Evolutionary conservation across 306 rosid genomes (phyloP), one percentile per base, ranked within the genome.

Genomic region (Medicago arabica): DNA sequence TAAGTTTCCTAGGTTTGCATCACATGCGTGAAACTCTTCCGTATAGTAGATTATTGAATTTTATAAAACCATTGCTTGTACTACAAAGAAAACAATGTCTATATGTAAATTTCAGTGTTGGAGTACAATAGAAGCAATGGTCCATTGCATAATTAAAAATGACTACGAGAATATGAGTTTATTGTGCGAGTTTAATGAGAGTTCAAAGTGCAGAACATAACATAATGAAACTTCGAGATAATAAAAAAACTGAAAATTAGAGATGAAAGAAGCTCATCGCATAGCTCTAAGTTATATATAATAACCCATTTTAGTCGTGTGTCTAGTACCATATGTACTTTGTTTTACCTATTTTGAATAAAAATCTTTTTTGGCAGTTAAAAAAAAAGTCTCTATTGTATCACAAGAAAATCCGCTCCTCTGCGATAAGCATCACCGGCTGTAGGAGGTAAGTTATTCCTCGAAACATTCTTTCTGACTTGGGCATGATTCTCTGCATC

Each of bases 401-500:
- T 82, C 80, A 87, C 72, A 46, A 90, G 40, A 78, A 83, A 90
- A 10, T 86, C 86, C 0, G 76, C 78, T 6, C 80, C 73, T 49
- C 18, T 4, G 14, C 19, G 59, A 49, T 89, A 74, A 12, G 75
- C 66, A 64, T 95, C 97, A 17, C 91, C 93, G 9, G 92, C 81
- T 10, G 98, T 94, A 72, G 97, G 97, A 40, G 96, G 87, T 68
- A 92, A 79, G 80, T 73, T 92, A 25, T 80, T 85, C 64, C 96
- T 86, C 23, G 89, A 71, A 54, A 79, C 11, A 13, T 74, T 80
- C 83, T 83, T 86, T 12, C 88, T 81, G 47, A 92, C 91, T 85
- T 82, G 92, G 19, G 93, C 99, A 82, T 92, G 99, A 83, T 84
- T 86, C 81, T 92, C 97, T 19, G 99, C 99, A 44, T 95, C 99